Conservation (phyloP, 129 eudicot genomes). For the Flaveria brownii region DNA sequence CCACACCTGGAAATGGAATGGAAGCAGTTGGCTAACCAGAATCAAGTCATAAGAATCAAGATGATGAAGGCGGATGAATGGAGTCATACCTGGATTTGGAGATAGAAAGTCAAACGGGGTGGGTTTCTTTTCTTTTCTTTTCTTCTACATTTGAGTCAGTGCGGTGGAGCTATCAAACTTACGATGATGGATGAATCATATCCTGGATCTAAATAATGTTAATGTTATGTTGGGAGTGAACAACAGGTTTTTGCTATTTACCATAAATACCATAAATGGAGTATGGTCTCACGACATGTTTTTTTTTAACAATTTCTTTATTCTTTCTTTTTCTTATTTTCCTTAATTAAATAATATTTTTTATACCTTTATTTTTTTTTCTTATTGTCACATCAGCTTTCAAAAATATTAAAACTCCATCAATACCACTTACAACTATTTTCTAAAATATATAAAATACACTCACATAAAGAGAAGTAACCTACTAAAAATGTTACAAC, state of each 20-base stretch:
- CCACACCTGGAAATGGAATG: neutral
- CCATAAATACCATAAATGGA: constrained; percentile 39
- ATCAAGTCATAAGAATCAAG: neutral
- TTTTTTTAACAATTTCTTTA: neutral
- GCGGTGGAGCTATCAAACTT: no score
- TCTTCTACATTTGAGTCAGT: no score
- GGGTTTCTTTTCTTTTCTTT: no score
- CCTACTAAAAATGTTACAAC: no score
- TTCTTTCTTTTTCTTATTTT: neutral
- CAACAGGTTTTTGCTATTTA: constrained; percentile 21
- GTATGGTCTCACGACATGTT: constrained; percentile 25
- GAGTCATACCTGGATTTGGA: constrained; percentile 22
- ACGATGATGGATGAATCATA: no score
- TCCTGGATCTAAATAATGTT: constrained; percentile 27
- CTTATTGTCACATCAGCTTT: no score
- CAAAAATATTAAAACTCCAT: no score
- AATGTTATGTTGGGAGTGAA: constrained; percentile 13
- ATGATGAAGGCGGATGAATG: neutral
- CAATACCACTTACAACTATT: no score
- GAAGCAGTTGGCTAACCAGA: neutral
- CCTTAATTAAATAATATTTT: no score
- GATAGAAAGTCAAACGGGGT: neutral
- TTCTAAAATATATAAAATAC: no score
- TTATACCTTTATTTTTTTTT: no score
- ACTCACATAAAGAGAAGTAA: no score